Evolutionary conservation across 2,329 filamentous ascomycete genomes (phyloP), one percentile per base, ranked within the genome.

Genomic region (Pseudogymnoascus sp.): DNA sequence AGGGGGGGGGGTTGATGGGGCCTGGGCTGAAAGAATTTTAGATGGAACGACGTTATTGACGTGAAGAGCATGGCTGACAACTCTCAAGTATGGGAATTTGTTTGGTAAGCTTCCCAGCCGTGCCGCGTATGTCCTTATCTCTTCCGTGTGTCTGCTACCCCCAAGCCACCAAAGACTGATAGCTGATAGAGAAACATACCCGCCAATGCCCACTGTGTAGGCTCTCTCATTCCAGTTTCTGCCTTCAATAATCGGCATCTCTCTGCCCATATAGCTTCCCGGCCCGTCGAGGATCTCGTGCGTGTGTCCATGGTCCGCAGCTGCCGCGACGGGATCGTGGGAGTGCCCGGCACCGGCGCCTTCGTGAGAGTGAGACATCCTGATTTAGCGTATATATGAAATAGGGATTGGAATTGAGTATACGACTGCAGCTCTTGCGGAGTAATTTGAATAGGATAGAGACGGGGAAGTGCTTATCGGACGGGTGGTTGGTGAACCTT

Each of bases 121-220:
- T 48, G 41, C 13, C 41, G 3, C 21, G 15, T 6, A 48, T n/a
- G 13, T 48, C 41, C 41, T 48, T 48, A 48, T 48, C 41, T 48
- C 21, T 48, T 28, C 13, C 5, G 8, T 28, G 21, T 48, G 13
- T 10, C 41, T 28, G 3, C 23, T n/a, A 15, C 21, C 10, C 10
- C 41, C 23, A 28, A 35, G 9, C 52, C 4, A 57, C 7, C 15
- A 35, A 21, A 19, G 10, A 12, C 21, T 13, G 28, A 15, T n/a
- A 28, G 30, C 21, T 13, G 28, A 15, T n/a, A 28, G 30, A 45
- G 15, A 30, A 56, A 67, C 68, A 67, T 79, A 95, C 91, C 94
- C 94, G 76, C 94, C 94, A 75, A 97, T 97, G n/a, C 94, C 94
- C 69, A 99, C 82, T 3, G 94, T 97, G 70, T 96, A 99, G 12